Evolutionary conservation across 164 flowering plant genomes (phyloP), one percentile per base, ranked within the genome.

Genomic region (Dillenia turbinata): DNA sequence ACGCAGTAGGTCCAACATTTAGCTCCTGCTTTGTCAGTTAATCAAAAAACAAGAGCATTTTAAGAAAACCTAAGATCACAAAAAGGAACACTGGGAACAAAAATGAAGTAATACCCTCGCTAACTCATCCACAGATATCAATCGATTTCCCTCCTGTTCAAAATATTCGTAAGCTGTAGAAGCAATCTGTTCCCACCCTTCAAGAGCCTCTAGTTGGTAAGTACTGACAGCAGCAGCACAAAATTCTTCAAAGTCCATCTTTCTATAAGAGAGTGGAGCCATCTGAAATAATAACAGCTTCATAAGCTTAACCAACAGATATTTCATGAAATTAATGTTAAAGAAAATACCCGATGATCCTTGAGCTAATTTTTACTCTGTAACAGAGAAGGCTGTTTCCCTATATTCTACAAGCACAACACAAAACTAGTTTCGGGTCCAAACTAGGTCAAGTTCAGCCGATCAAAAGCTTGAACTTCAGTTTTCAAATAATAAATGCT

Each of bases 191-290:
- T 90, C 97, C 99, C 99, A 92, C 6, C 70, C 77, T 59, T 88
- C 92, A 71, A 82, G 85, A 64, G 96, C 97, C 73, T 92, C 99
- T 12, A 89, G 81, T 71, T 92, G 97, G 77, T 86, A 77, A 16
- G 74, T 22, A 72, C 96, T 92, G 72, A 88, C 85, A 50, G 97
- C 86, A 19, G 99, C 99, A 46, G 94, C 97, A 68, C 97, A 95
- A 60, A 95, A 90, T 72, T 95, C 99, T 63, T 87, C 90, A 24
- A 90, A 95, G 53, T 80, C 78, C 87, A 95, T 84, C 65, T 71
- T 84, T 60, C 79, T 80, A 40, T 77, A 71, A 8, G 83, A 64
- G 5, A 90, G 82, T 3, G 91, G 81, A 59, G 88, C 97, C 97
- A 95, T 79, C 99, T 95, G 54, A 47, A 65, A 56, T 33, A 33